Base-by-base conservation (phyloP, 768 basidiomycete genomes). In the Pleurotus pulmonarius region DNA sequence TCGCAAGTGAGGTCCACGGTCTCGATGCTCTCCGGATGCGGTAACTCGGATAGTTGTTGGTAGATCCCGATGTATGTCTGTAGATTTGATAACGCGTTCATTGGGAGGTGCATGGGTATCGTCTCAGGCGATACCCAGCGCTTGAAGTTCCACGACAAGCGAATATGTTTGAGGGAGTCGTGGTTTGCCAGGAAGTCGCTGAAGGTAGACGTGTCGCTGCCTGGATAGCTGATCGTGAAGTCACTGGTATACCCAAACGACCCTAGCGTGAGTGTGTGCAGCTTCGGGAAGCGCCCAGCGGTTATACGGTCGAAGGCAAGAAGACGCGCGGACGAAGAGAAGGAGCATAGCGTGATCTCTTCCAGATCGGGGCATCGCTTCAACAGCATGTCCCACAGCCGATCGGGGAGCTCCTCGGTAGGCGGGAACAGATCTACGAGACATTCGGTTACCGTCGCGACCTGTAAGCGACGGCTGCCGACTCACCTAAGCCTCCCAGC, bases 61-160 rank as follows among this genome's bases (percentile, higher is more conserved):
- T 77, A 75, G 29, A 80, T 68, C 3, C 79, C 80, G 11, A 75
- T 71, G 55, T 78, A 80, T 0, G 76, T 74, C 20, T 73, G 71
- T 5, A 80, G 60, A 0, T 58, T 58, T 0, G 76, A 73, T 3
- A 77, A 61, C 0, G 72, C 64, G 1, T 48, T 46, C 41, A 63
- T 61, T 22, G 61, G 63, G 12, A 78, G 66, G 11, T 63, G 61
- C 63, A 75, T 64, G 2, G 68, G 69, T 24, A 75, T 69, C 1
- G 62, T 60, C 56, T 72, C 68, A 1, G 80, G 80, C 1, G 75
- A 77, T 67, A 79, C 71, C 78, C 78, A 80, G 11, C 74, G 66
- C 51, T 75, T 76, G 63, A 80, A 80, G 57, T 77, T 79, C 79
- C 80, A 82, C 24, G 76, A 65, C 43, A 80, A 70, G 9, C 77